These are phyloP conservation scores for Fusarium mexicanum DNA, from an alignment of 2,329 filamentous ascomycete species.

Conservation along the genomic window DNA sequence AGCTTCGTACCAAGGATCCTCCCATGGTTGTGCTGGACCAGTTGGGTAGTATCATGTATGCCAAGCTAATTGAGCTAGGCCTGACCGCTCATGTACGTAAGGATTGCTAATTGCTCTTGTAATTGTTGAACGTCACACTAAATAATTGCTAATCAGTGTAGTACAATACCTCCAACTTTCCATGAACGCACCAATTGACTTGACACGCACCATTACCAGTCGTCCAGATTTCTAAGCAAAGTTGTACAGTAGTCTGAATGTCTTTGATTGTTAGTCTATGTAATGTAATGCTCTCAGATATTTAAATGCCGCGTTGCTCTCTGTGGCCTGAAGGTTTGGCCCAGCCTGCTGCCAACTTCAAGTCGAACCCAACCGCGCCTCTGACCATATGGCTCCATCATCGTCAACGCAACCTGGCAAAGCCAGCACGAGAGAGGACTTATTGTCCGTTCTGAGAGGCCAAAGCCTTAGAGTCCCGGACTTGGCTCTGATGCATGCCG, in stretches of 20 bases:
- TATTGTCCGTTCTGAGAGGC: background rate
- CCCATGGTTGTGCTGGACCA: no score
- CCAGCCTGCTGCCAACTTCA: background rate
- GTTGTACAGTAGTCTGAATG: rapidly evolving
- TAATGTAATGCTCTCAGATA: no score
- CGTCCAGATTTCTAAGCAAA: background rate
- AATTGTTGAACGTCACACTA: background rate
- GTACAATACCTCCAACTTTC: background rate
- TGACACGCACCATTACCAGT: rapidly evolving
- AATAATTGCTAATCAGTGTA: background rate
- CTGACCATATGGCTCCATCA: background rate
- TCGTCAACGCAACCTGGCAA: background rate
- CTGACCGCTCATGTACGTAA: background rate
- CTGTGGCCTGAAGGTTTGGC: no score
- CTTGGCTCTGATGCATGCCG: background rate
- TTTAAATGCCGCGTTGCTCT: background rate
- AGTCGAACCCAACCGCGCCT: rapidly evolving
- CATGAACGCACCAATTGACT: background rate
- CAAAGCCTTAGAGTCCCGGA: background rate
- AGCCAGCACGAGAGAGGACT: background rate
- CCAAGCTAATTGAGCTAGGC: background rate
- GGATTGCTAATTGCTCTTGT: background rate
- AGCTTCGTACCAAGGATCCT: background rate
- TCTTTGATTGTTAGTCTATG: no score
- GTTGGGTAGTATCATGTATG: background rate